A percentile compares a stretch with the other conserved stretches of the same genome.
Evolutionary conservation across 1,284 basidiomycete genomes (phyloP).

Genomic region (Cerrena zonata): DNA sequence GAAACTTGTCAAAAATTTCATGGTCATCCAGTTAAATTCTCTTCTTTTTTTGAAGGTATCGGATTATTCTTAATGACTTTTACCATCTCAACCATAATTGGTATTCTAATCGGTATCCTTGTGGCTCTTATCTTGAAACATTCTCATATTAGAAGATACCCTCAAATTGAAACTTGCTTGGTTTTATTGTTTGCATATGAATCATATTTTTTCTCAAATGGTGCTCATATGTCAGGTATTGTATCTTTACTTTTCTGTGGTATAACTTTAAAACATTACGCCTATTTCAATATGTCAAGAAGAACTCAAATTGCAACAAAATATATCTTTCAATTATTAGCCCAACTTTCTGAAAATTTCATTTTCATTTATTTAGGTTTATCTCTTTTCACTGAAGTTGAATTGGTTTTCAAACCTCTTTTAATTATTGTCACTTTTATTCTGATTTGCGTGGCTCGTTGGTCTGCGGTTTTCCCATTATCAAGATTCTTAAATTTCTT

Average conservation of each 20-base stretch:
- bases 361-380: slow-evolving; percentile 99
- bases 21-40: slow-evolving; percentile 81
- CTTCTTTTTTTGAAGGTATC: slow-evolving; percentile 88
- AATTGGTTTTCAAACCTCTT: slow-evolving; percentile 81
- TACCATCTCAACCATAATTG: slow-evolving; percentile 88
- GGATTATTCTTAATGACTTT: slow-evolving; percentile 97
- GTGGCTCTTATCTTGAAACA: slow-evolving; percentile 95
- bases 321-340: slow-evolving; percentile 89
- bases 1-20: slow-evolving; percentile 93
- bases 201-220: slow-evolving; percentile 98
- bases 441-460: slow-evolving; percentile 90
- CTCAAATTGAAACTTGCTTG: slow-evolving; percentile 89
- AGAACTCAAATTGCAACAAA: slow-evolving; percentile 93
- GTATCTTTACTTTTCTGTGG: slow-evolving; percentile 98
- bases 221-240: slow-evolving; percentile 91
- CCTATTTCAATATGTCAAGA: slow-evolving; percentile 97
- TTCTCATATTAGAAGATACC: slow-evolving; percentile 81
- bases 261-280: slow-evolving; percentile 98
- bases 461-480: slow-evolving; percentile 95
- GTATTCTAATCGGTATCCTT: slow-evolving; percentile 84
- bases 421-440: slow-evolving; percentile 89
- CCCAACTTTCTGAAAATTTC: slow-evolving; percentile 95
- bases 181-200: slow-evolving; percentile 94
- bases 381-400: slow-evolving; percentile 82
- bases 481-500: slow-evolving; percentile 92